A percentile compares a stretch with the other conserved stretches of the same genome.
Evolutionary conservation across 192 early-diverging fungal species (phyloP).

Genomic region (Coemansia sp.): DNA sequence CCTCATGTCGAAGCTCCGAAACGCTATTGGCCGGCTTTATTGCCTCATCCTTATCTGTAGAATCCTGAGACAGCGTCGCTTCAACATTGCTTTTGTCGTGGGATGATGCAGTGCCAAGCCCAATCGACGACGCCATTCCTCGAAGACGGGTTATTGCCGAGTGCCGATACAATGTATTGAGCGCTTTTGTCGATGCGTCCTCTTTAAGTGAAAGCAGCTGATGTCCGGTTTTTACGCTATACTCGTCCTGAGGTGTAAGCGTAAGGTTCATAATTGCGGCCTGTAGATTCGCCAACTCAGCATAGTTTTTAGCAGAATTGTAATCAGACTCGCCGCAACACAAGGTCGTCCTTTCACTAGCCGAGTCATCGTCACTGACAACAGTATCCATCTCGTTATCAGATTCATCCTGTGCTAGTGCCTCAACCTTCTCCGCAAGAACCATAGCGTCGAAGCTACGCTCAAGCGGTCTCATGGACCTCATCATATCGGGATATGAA

Average conservation of each 20-base stretch:
- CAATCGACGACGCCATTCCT: constrained; percentile 24
- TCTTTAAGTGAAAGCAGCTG: constrained; percentile 11
- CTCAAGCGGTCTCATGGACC: neutral
- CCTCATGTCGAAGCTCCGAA: neutral
- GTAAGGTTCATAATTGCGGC: constrained; percentile 34
- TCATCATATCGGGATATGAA: constrained; percentile 15
- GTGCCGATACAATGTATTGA: constrained; percentile 5
- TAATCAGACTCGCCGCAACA: neutral
- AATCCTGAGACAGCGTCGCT: neutral
- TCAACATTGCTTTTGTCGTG: neutral
- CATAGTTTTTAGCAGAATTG: constrained; percentile 4
- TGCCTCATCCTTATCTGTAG: neutral
- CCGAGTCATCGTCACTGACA: neutral
- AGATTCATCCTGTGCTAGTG: neutral
- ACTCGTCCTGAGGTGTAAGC: constrained; percentile 37
- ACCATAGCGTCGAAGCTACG: constrained; percentile 18
- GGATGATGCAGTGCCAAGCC: constrained; percentile 10
- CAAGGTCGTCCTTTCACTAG: neutral
- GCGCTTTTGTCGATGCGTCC: neutral
- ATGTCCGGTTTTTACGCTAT: constrained; percentile 26
- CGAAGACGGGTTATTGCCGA: constrained; percentile 8
- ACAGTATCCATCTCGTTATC: neutral
- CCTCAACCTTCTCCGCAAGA: constrained; percentile 6
- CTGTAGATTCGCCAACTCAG: constrained; percentile 21
- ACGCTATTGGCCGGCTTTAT: neutral